Evolutionary conservation across 2,329 filamentous ascomycete genomes (phyloP), one percentile per base, ranked within the genome.

Genomic region (Nigrospora sphaerica): DNA sequence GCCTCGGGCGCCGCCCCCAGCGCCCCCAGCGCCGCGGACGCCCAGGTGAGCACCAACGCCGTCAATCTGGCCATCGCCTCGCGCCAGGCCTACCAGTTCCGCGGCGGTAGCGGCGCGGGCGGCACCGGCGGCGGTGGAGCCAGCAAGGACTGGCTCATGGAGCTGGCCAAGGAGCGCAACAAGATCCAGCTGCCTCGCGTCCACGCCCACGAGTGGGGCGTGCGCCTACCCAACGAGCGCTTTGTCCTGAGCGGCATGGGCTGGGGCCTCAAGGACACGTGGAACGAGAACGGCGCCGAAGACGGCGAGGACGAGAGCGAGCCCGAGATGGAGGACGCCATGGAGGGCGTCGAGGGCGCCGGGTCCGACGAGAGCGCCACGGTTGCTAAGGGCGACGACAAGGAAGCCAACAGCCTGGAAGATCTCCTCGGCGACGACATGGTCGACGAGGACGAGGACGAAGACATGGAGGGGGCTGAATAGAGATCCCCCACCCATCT

Each of bases 101-200:
- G 77, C 51, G 67, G 77, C 51, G 72, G 75, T 58, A 70, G 69
- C 56, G 47, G 70, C 44, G 62, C 61, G 2, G 71, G 71, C 16
- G 72, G 69, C 10, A 69, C 54, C 2, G 64, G 61, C 2, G 67
- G 65, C 7, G 66, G 75, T 32, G 78, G 77, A 10, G 69, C 80
- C 43, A 78, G 73, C 62, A 91, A 91, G 61, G 87, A 92, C 54
- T 90, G 86, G 64, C 74, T 91, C 70, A 69, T 83, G 47, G 85
- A 90, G 61, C 70, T 89, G n/a, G 87, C 86, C 12, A 72, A 76
- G 52, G 81, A 86, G 60, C 71, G 83, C 52, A 90, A 90, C 66
- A 79, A 78, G 56, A 71, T 85, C 28, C 77, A 75, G 1, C 65
- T 90, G 51, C 83, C 83, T 17, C 74, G 76, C 50, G 77, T 86